Conservation (phyloP, 179 eudicot genomes). For the Actinidia arguta region DNA sequence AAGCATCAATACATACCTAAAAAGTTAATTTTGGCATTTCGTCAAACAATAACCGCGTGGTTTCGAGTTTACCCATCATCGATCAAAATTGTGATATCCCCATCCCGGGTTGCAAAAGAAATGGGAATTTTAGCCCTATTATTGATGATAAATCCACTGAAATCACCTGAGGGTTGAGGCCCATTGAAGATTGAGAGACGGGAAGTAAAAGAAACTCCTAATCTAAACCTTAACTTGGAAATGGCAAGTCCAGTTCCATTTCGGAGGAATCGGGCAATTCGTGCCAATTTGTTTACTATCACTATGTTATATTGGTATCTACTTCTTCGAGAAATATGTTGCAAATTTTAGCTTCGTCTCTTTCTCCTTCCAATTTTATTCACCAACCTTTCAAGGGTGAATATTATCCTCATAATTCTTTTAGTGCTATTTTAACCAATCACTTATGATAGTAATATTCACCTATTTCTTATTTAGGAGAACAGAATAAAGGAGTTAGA, state of each 20-base stretch:
- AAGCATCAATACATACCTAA: neutral
- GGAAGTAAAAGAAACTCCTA: constrained; percentile 92
- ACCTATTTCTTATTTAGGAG: too few relatives aligned
- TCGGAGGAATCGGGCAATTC: constrained; percentile 57
- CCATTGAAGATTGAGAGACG: constrained; percentile 76
- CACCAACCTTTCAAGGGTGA: too few relatives aligned
- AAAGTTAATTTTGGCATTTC: neutral
- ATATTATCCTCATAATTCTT: too few relatives aligned
- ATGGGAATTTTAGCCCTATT: constrained; percentile 64
- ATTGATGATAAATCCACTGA: constrained; percentile 66
- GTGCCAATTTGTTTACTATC: too few relatives aligned
- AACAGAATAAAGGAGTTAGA: too few relatives aligned
- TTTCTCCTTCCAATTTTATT: too few relatives aligned
- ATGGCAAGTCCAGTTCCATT: constrained; percentile 75
- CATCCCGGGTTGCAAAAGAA: constrained; percentile 78
- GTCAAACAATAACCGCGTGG: constrained; percentile 67
- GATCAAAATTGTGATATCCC: constrained; percentile 67
- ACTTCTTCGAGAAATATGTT: too few relatives aligned
- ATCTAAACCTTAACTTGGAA: constrained; percentile 94
- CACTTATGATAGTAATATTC: too few relatives aligned
- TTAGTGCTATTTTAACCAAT: too few relatives aligned
- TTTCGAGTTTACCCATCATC: constrained; percentile 89
- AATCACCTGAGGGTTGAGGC: constrained; percentile 94
- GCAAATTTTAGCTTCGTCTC: too few relatives aligned
- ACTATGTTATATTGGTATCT: too few relatives aligned